Base-by-base conservation (phyloP, 2,329 filamentous ascomycete genomes). In the Clonostachys solani region DNA sequence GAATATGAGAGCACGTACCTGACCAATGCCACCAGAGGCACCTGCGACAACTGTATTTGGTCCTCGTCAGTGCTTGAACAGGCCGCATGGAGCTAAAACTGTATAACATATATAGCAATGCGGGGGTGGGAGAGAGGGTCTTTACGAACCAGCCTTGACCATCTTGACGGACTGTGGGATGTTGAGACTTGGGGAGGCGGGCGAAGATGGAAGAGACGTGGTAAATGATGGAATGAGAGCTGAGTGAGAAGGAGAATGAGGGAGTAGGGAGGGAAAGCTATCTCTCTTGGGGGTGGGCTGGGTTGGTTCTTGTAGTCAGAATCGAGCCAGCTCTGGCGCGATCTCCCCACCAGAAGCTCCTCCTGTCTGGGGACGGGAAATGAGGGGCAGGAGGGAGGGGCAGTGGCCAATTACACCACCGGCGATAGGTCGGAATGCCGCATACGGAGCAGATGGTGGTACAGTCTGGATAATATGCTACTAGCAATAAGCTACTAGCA, bases 21-120 rank as follows among this genome's bases (percentile, higher is more conserved):
- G 92, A 72, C 92, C 94, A 84, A 99, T 99, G 77, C 94, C 94
- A 75, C 94, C 94, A 71, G 92, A 86, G 68, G 92, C 94, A 74
- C 94, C 94, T 74, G 94, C 91, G 77, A 99, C 92, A 66, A 84
- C 80, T 85, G 50, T 41, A 48, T 48, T 46, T 8, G 44, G n/a
- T 40, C 9, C 46, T 54, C 12, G 47, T 56, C 33, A 54, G 49
- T 45, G 44, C 49, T 29, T 33, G 47, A 29, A 29, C 23, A 10
- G 9, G 23, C 10, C 23, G 23, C 53, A 44, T 44, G 29, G 47
- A 47, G 40, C 43, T 35, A 38, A 47, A 34, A 35, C 34, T 43
- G 43, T 16, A 40, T 40, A 36, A 47, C 34, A 15, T 12, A 43
- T 16, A 37, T 43, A 23, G 38, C 33, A 47, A 52, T 54, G 59